Evolutionary conservation across 345 rosid genomes (phyloP).

Genomic region (Dovyalis caffra): DNA sequence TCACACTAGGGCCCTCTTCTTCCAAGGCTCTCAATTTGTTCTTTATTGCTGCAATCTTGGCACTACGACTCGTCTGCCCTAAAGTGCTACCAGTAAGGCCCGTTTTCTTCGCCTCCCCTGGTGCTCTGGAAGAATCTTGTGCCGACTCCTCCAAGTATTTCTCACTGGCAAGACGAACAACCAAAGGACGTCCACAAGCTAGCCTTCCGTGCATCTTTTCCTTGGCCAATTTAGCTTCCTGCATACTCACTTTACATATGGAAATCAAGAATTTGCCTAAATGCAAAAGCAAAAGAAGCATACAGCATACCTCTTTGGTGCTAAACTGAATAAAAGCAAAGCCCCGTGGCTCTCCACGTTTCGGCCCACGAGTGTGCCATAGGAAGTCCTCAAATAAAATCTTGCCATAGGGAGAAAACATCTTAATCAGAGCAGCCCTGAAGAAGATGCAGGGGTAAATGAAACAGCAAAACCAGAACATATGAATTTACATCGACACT

Average conservation of each 20-base stretch:
- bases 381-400: constrained; percentile 81
- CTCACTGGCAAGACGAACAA: constrained; percentile 83
- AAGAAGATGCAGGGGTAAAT: not conserved
- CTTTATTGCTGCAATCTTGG: constrained; percentile 83
- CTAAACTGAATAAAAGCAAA: constrained; percentile 80
- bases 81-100: constrained; percentile 40
- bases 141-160: constrained; percentile 47
- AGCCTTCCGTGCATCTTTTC: constrained; percentile 93
- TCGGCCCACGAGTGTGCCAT: constrained; percentile 94
- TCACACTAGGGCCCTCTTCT: constrained; percentile 45
- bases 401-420: constrained; percentile 90
- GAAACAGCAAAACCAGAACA: not conserved
- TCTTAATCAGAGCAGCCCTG: constrained; percentile 84
- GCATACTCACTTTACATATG: constrained; percentile 81
- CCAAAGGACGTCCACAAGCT: constrained; percentile 85
- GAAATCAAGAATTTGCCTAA: constrained; percentile 54
- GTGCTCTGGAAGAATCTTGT: constrained; percentile 33
- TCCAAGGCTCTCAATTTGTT: constrained; percentile 82
- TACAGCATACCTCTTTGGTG: constrained; percentile 69
- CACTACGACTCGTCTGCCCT: constrained; percentile 59
- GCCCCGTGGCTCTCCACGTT: constrained; percentile 88
- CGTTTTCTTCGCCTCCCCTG: constrained; percentile 39
- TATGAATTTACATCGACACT: not conserved
- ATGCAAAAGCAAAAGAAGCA: constrained; percentile 5
- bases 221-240: constrained; percentile 93